Evolutionary conservation across 495 filamentous ascomycete genomes (phyloP), one percentile per base, ranked within the genome.

Genomic region (Penicillium bialowiezense): DNA sequence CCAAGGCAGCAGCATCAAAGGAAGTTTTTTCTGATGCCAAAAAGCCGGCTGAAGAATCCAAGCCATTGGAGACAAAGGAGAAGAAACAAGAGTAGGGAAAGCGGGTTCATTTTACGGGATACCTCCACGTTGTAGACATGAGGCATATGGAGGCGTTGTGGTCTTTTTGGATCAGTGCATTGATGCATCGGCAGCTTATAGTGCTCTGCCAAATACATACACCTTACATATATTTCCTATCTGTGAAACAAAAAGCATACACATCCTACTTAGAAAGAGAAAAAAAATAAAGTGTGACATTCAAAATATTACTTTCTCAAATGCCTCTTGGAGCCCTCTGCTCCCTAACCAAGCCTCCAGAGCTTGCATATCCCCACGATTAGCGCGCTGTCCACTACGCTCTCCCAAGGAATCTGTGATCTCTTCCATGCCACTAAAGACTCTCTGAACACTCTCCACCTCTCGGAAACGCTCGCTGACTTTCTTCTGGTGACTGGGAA

Each of bases 341-440:
- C 18, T 45, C 20, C 48, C 35, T 7, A 72, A 24, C 69, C 69
- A 72, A 7, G 56, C 65, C 49, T 72, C 69, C 44, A 72, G 41
- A n/a, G 69, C 69, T 52, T 72, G 69, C 69, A 72, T 72, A 63
- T 72, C 69, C n/a, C 69, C 69, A 9, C 69, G 59, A 54, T 72
- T 72, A 0, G 69, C 69, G 28, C 69, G 52, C 49, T 72, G 65
- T 3, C 69, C 69, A 31, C 69, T 55, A 18, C 69, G 52, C 20
- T 64, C 68, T 5, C 69, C 69, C 10, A 72, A 41, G 10, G 67
- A 67, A 39, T 71, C 66, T 13, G 69, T 72, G 19, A 72, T 72
- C 38, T 72, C 69, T 52, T 71, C 60, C 69, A 72, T 72, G 0
- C 58, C 63, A 0, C 43, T 14, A 38, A 72, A 72, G 4, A 63